phyloP scores from a whole-genome alignment of 148 eudicot genomes.

The Amaranthus hypochondriacus region DNA sequence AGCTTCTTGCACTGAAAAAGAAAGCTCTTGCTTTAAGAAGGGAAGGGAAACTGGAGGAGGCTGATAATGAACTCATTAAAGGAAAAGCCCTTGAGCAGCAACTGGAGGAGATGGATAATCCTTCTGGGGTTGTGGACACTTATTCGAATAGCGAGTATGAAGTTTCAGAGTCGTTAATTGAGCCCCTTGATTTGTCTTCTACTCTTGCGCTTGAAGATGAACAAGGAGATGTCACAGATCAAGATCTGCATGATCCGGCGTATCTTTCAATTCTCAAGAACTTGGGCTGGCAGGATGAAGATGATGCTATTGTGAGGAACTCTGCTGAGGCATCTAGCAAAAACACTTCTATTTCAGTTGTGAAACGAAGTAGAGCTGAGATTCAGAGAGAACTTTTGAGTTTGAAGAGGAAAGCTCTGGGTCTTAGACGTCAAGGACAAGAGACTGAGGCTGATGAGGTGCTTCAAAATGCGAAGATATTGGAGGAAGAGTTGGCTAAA shows the following conservation, averaged over 20 bases:
- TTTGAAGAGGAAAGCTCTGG: constrained; percentile 77
- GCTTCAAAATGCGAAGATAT: constrained; percentile 46
- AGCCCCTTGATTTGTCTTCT: constrained; percentile 29
- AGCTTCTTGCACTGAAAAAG: constrained; percentile 79
- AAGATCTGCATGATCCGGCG: constrained; percentile 76
- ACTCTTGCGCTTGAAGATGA: constrained; percentile 37
- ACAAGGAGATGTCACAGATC: constrained; percentile 69
- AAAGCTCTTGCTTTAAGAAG: constrained; percentile 78
- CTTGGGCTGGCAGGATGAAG: constrained; percentile 90
- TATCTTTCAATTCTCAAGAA: constrained; percentile 65
- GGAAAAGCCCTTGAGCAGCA: constrained; percentile 83
- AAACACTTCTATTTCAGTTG: constrained; percentile 15
- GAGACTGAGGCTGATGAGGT: constrained; percentile 77
- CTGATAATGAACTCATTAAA: constrained; percentile 78
- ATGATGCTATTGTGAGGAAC: constrained; percentile 25
- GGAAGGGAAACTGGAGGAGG: constrained; percentile 80
- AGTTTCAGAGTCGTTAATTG: constrained; percentile 9
- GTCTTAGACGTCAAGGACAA: constrained; percentile 81
- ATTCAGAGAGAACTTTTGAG: constrained; percentile 77
- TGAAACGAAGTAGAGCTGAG: constrained; percentile 55
- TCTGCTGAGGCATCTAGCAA: constrained; percentile 25
- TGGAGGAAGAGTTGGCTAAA: constrained; percentile 74
- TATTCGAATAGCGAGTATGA: constrained; percentile 10
- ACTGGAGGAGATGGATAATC: constrained; percentile 70
- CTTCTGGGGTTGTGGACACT: constrained; percentile 29